Percentiles rank a stretch among this genome's conserved stretches.
Conservation (phyloP, 1,139 yeast species). For the Hemisphaericaspora lyxosophila region DNA sequence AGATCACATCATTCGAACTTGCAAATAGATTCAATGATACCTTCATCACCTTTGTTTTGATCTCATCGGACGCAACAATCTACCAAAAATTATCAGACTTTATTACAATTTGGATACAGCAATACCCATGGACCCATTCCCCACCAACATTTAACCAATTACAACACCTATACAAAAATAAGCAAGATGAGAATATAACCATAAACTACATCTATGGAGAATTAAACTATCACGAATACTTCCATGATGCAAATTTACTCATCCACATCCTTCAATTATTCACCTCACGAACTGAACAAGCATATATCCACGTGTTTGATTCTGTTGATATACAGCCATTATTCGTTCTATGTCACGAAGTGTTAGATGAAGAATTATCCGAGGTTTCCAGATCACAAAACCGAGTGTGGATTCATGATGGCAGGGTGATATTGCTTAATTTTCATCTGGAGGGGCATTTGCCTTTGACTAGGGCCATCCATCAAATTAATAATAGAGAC, state of each 20-base stretch:
- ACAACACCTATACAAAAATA: constrained; percentile 5
- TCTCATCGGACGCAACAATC: constrained; percentile 3
- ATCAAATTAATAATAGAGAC: constrained; percentile 23
- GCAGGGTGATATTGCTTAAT: constrained; percentile 29
- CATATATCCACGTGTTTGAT: constrained; percentile 51
- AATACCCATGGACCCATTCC: constrained; percentile 15
- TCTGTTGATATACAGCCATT: constrained; percentile 55
- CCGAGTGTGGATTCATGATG: constrained; percentile 45
- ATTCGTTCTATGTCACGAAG: constrained; percentile 47
- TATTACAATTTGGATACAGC: constrained; percentile 10
- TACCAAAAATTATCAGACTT: constrained; percentile 7
- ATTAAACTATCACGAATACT: constrained; percentile 41
- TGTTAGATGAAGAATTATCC: constrained; percentile 42
- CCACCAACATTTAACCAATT: constrained; percentile 7
- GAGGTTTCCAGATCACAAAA: constrained; percentile 39
- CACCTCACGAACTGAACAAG: constrained; percentile 24
- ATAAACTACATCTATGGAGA: constrained; percentile 41
- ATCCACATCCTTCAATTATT: constrained; percentile 39
- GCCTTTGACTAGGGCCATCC: constrained; percentile 29
- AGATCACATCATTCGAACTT: constrained; percentile 9
- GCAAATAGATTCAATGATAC: constrained; percentile 9
- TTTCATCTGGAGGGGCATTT: constrained; percentile 25
- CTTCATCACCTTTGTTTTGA: constrained; percentile 11
- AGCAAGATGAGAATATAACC: constrained; percentile 1
- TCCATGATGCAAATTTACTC: constrained; percentile 49